A percentile compares a stretch with the other conserved stretches of the same genome.
Conservation (phyloP, 148 eudicot genomes). For the Simmondsia chinensis region DNA sequence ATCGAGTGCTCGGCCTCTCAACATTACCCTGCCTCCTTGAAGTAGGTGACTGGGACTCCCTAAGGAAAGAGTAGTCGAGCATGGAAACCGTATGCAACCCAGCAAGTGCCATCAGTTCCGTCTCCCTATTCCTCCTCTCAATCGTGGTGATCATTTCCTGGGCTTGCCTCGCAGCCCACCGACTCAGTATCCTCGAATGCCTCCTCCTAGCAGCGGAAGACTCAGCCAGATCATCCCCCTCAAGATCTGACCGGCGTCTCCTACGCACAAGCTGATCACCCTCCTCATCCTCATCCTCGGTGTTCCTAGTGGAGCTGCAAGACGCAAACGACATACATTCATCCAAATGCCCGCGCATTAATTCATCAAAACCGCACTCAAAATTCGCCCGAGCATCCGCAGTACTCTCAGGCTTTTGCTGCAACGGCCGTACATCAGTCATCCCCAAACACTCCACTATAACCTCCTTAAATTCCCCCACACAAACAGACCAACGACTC, state of each 20-base stretch:
- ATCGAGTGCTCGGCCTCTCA: constrained; percentile 62
- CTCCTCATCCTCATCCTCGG: constrained; percentile 78
- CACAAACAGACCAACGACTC: constrained; percentile 8
- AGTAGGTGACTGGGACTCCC: constrained; percentile 77
- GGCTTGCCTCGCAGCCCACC: constrained; percentile 97
- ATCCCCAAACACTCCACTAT: constrained; percentile 21
- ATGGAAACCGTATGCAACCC: constrained; percentile 92
- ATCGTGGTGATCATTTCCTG: constrained; percentile 95
- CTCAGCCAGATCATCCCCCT: constrained; percentile 92
- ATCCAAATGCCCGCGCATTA: constrained; percentile 75
- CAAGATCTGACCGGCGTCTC: constrained; percentile 81
- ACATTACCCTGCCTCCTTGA: constrained; percentile 66
- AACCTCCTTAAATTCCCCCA: not conserved
- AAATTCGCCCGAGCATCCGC: constrained; percentile 47
- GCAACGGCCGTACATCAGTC: constrained; percentile 58
- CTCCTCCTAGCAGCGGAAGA: constrained; percentile 92
- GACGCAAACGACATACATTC: constrained; percentile 83
- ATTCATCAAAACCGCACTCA: constrained; percentile 73
- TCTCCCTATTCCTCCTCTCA: constrained; percentile 85
- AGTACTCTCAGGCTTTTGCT: constrained; percentile 67
- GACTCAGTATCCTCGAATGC: constrained; percentile 71
- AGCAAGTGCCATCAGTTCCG: constrained; percentile 94
- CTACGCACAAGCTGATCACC: constrained; percentile 79
- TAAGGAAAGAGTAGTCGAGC: constrained; percentile 90
- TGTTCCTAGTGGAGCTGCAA: constrained; percentile 62